Evolutionary conservation across 164 flowering plant species (phyloP).

Genomic region (Sextonia rubra): DNA sequence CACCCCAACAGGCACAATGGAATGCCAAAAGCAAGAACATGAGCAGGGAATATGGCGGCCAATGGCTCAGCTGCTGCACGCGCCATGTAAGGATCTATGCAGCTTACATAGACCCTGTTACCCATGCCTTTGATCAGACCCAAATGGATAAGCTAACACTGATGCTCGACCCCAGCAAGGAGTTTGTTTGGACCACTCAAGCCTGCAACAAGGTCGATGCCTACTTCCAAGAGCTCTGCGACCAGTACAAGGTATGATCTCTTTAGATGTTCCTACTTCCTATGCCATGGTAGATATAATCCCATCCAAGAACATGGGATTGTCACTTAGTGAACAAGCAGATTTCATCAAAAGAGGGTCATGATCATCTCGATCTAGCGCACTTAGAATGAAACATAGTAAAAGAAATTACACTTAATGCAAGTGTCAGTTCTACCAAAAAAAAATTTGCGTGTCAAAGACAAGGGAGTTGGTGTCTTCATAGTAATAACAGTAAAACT

Average conservation of each 20-base stretch:
- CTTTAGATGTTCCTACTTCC: neutral
- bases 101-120: conserved; percentile 76
- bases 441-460: too few species aligned
- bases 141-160: conserved; percentile 89
- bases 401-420: too few species aligned
- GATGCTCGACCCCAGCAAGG: conserved; percentile 75
- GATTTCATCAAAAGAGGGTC: too few species aligned
- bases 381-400: too few species aligned
- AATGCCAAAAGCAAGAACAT: conserved; percentile 59
- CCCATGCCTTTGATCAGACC: conserved; percentile 77
- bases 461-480: too few species aligned
- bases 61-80: conserved; percentile 76
- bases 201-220: conserved; percentile 62
- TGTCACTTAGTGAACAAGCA: neutral
- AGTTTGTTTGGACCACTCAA: conserved; percentile 81
- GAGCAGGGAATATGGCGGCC: conserved; percentile 67
- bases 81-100: conserved; percentile 84
- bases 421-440: too few species aligned
- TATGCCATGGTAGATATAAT: neutral
- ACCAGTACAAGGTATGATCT: conserved; percentile 74
- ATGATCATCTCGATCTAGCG: too few species aligned
- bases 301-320: neutral
- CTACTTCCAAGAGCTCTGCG: conserved; percentile 86
- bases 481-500: too few species aligned
- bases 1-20: conserved; percentile 1